Percentiles rank a stretch among this genome's conserved stretches.
Evolutionary conservation across 371 early-diverging fungal species (phyloP).

Genomic region (Rhizopus microsporus): DNA sequence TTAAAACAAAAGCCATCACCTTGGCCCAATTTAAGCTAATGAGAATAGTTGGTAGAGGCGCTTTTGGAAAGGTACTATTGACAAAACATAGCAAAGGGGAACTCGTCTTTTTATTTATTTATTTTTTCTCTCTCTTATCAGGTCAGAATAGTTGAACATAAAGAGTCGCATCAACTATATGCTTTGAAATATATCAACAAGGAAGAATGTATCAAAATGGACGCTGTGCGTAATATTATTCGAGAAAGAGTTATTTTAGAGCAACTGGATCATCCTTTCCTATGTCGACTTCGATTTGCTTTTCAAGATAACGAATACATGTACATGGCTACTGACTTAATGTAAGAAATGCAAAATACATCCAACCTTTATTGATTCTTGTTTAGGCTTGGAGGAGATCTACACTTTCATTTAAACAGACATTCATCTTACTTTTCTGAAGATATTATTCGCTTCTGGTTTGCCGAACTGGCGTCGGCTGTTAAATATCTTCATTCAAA

Average conservation of each 20-base stretch:
- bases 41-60: slow-evolving; percentile 71
- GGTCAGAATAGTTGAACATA: slow-evolving; percentile 79
- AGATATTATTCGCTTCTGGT: slow-evolving; percentile 74
- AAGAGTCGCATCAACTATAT: slow-evolving; percentile 63
- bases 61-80: slow-evolving; percentile 73
- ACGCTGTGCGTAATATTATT: slow-evolving; percentile 76
- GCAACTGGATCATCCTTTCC: slow-evolving; percentile 75
- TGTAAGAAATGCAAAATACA: slow-evolving; percentile 41
- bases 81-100: neutral
- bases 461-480: slow-evolving; percentile 76
- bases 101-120: neutral
- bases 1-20: slow-evolving; percentile 36
- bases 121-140: slow-evolving; percentile 19
- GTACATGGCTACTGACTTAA: slow-evolving; percentile 88
- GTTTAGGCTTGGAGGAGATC: slow-evolving; percentile 79
- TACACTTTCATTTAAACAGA: slow-evolving; percentile 76
- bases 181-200: slow-evolving; percentile 88
- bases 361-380: neutral
- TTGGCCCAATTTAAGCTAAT: slow-evolving; percentile 70
- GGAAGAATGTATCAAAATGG: slow-evolving; percentile 74
- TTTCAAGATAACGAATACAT: slow-evolving; percentile 84
- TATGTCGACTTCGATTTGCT: slow-evolving; percentile 79
- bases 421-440: slow-evolving; percentile 63
- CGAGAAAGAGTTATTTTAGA: slow-evolving; percentile 83
- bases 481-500: slow-evolving; percentile 78